A percentile compares a stretch with the other conserved stretches of the same genome.
Conservation (phyloP, 2,329 filamentous ascomycete genomes). For the Zasmidium cellare region DNA sequence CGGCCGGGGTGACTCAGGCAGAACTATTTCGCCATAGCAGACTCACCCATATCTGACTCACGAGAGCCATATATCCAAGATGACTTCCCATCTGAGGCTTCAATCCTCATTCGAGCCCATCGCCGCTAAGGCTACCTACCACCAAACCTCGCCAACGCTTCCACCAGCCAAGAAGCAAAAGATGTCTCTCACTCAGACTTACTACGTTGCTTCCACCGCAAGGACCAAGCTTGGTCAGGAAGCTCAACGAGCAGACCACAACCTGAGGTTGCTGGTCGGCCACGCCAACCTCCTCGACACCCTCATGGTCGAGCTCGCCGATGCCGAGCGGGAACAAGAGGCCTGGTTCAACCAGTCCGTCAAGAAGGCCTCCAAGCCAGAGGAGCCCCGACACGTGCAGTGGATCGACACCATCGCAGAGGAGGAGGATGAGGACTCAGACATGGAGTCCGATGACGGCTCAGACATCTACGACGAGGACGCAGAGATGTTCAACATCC, state of each 20-base stretch:
- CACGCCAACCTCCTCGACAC: constrained; percentile 98
- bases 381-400: constrained; percentile 73
- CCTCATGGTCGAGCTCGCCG: constrained; percentile 86
- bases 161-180: constrained; percentile 65
- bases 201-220: constrained; percentile 96
- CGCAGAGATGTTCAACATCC: constrained; percentile 41
- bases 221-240: constrained; percentile 93
- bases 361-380: constrained; percentile 64
- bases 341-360: constrained; percentile 97
- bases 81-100: constrained; percentile 52
- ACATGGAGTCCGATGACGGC: constrained; percentile 51
- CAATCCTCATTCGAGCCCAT: constrained; percentile 50
- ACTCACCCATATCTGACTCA: constrained; percentile 23
- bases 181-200: constrained; percentile 98
- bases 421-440: constrained; percentile 68
- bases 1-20: constrained; percentile 25
- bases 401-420: constrained; percentile 81
- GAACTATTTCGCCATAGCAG: constrained; percentile 22
- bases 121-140: constrained; percentile 45
- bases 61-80: constrained; percentile 31
- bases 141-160: constrained; percentile 41
- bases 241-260: constrained; percentile 86
- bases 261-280: constrained; percentile 91
- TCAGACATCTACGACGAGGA: constrained; percentile 56
- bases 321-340: constrained; percentile 94